phyloP scores from a whole-genome alignment of 164 flowering plant species.

The Brasenia schreberi region DNA sequence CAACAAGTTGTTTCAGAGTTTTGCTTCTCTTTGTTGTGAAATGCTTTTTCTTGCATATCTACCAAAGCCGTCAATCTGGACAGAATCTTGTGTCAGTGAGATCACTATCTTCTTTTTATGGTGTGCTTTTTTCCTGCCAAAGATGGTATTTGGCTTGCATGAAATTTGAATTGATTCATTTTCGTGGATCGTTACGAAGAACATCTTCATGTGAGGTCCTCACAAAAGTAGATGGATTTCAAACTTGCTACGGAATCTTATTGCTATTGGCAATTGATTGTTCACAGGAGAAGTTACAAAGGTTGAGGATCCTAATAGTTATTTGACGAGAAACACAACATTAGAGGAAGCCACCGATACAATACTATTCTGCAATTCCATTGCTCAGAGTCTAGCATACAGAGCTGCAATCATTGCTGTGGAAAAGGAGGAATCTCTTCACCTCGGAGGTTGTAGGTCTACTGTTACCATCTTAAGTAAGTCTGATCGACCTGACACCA shows the following conservation, averaged over 20 bases:
- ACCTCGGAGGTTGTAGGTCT: constrained; percentile 40
- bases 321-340: constrained; percentile 48
- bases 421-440: constrained; percentile 38
- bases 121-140: too few species aligned
- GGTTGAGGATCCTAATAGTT: constrained; percentile 35
- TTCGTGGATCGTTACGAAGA: too few species aligned
- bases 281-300: constrained; percentile 37
- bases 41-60: too few species aligned
- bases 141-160: too few species aligned
- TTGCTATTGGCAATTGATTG: not conserved
- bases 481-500: constrained; percentile 26
- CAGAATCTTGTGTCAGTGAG: too few species aligned
- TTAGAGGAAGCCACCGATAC: constrained; percentile 93
- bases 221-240: too few species aligned
- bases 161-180: too few species aligned
- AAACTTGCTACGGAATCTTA: not conserved
- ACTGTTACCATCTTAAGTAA: constrained; percentile 49
- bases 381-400: constrained; percentile 70
- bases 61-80: too few species aligned
- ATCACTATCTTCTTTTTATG: too few species aligned
- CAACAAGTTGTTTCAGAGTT: too few species aligned
- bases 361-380: constrained; percentile 85
- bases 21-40: too few species aligned
- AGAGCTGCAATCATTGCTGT: constrained; percentile 70
- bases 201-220: too few species aligned